These are phyloP conservation scores for Trichoderma sp. DNA, from an alignment of 2,329 filamentous ascomycete species.

Conservation along the genomic window DNA sequence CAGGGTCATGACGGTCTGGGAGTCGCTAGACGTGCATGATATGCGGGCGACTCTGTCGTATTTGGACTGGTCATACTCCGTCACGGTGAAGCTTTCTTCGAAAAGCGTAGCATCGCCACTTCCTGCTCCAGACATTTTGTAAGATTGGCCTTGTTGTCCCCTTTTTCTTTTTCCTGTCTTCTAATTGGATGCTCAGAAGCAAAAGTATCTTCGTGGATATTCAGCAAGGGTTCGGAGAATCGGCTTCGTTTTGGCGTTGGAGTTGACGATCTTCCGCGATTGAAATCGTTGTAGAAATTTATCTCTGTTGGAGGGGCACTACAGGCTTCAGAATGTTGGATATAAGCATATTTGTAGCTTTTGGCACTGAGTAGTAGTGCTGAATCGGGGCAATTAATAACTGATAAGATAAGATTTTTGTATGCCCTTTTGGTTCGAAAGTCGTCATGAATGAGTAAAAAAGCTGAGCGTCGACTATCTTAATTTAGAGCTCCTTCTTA, in stretches of 20 bases:
- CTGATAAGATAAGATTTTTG: background rate
- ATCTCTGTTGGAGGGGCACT: constrained; percentile 4
- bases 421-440: background rate
- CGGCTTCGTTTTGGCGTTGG: constrained; percentile 1
- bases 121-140: constrained; percentile 37
- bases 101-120: constrained; percentile 90
- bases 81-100: constrained; percentile 88
- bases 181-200: background rate
- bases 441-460: background rate
- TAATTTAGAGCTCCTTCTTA: background rate
- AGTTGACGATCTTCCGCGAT: background rate
- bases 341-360: background rate
- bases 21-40: constrained; percentile 72
- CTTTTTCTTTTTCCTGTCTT: background rate
- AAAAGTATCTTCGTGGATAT: background rate
- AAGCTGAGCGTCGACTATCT: background rate
- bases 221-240: background rate
- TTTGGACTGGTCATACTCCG: constrained; percentile 76
- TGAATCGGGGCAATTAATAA: background rate
- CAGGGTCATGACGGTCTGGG: constrained; percentile 74
- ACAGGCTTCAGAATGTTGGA: background rate
- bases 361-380: background rate
- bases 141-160: constrained; percentile 19
- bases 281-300: constrained; percentile 7
- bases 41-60: constrained; percentile 95